Conservation (phyloP, 2,329 filamentous ascomycete species). For the Alternaria longipes region DNA sequence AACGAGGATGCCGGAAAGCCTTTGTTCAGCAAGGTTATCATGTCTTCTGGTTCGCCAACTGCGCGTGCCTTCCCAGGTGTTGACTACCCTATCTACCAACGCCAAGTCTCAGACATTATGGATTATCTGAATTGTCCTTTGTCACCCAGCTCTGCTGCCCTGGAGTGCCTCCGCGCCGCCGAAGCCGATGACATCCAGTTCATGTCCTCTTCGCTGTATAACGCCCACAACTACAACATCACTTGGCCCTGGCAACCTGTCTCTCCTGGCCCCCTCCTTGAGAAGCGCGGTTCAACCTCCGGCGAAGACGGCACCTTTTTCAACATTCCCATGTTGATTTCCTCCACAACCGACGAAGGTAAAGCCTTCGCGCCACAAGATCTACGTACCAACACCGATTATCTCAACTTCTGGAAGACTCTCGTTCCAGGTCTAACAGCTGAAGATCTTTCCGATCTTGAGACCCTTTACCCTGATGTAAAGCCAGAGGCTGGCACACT, state of each 20-base stretch:
- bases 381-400: conserved; percentile 49
- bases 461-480: conserved; percentile 42
- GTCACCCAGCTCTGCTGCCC: conserved; percentile 38
- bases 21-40: conserved; percentile 45
- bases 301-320: conserved; percentile 48
- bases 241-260: conserved; percentile 63
- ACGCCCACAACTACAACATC: conserved; percentile 51
- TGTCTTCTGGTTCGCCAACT: conserved; percentile 48
- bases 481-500: conserved; percentile 23
- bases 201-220: conserved; percentile 53
- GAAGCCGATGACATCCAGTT: conserved; percentile 52
- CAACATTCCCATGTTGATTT: conserved; percentile 45
- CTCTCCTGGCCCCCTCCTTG: conserved; percentile 57
- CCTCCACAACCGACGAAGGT: conserved; percentile 51
- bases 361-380: conserved; percentile 42
- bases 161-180: conserved; percentile 53
- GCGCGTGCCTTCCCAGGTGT: conserved; percentile 48
- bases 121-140: conserved; percentile 37
- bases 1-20: conserved; percentile 40
- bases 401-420: conserved; percentile 44
- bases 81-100: conserved; percentile 42
- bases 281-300: conserved; percentile 57
- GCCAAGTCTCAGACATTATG: conserved; percentile 46
- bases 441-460: conserved; percentile 41
- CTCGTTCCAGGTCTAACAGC: conserved; percentile 41